Conservation (phyloP, 1,139 yeast species). For the Blastobotrys apis region DNA sequence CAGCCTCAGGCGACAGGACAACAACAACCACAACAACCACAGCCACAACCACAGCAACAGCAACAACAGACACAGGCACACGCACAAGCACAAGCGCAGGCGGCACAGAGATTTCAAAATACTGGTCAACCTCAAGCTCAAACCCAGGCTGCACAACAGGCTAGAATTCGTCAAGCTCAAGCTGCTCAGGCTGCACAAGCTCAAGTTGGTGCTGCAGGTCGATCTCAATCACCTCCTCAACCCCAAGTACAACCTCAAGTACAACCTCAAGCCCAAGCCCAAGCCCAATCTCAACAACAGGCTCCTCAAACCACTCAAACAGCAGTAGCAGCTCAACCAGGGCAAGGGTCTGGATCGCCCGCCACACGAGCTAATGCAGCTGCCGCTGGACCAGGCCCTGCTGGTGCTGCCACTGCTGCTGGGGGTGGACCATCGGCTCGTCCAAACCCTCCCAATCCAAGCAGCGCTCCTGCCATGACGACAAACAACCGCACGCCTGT, state of each 20-base stretch:
- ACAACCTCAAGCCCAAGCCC: conserved; percentile 4
- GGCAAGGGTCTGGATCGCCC: too few species aligned
- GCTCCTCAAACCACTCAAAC: too few species aligned
- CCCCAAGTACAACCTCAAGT: conserved; percentile 12
- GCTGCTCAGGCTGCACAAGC: too few species aligned
- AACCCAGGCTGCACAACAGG: conserved; percentile 13
- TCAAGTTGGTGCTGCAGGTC: conserved; percentile 9
- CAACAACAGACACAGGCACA: conserved; percentile 17
- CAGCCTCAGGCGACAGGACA: conserved; percentile 17
- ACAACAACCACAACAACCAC: conserved; percentile 9
- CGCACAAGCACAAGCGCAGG: conserved; percentile 16
- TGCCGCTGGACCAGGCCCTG: too few species aligned
- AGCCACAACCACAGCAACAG: conserved; percentile 21
- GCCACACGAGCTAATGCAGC: conserved; percentile 12
- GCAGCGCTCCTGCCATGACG: conserved; percentile 24
- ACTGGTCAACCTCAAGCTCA: neutral
- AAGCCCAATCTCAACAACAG: conserved; percentile 17
- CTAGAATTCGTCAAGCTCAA: neutral
- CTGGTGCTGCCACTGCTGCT: conserved; percentile 12
- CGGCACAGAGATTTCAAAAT: conserved; percentile 15
- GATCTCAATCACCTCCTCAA: conserved; percentile 2
- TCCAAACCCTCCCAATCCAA: conserved; percentile 29
- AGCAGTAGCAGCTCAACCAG: too few species aligned
- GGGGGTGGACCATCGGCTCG: conserved; percentile 31
- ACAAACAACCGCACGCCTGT: conserved; percentile 45